Evolutionary conservation across 2,329 filamentous ascomycete genomes (phyloP), one percentile per base, ranked within the genome.

Genomic region (Colletotrichum musae): DNA sequence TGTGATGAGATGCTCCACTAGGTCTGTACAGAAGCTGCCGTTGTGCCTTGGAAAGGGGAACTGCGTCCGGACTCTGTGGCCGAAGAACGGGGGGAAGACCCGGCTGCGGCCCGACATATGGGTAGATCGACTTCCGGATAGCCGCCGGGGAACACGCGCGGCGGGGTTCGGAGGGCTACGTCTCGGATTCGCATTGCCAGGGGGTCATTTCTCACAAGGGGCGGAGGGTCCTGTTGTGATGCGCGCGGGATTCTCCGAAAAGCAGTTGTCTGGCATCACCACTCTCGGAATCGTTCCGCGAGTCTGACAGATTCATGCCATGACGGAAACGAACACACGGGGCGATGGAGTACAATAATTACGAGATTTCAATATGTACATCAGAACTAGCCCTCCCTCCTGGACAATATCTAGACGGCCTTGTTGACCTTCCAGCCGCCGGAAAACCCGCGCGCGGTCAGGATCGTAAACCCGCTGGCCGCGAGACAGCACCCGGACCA

Each of bases 401-500:
- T 26, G 64, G 2, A 53, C 36, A 26, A 51, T 36, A 26, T 58
- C 36, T 39, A 68, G 5, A 64, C 47, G 36, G 51, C 45, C 47
- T 64, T 52, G 28, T 64, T 58, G 16, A 50, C 36, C 47, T 68
- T 68, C 68, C 68, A 71, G 12, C 68, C 64, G 3, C 60, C 59
- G 2, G 56, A 54, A 21, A 71, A 50, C 2, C 68, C 64, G 6
- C 64, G 32, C 26, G 68, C 57, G 13, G 36, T 16, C 43, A 43
- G 47, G 16, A 71, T 57, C 6, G 64, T 59, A 2, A 54, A 5
- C 1, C 56, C 60, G 16, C 68, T 68, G 13, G 59, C 59, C 3
- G 59, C 64, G n/a, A 71, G 59, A 43, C 58, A 64, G 18, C 64
- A 68, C 4, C 68, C 68, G 6, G 64, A 53, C 68, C 68, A 71